Conservation (phyloP, 192 early-diverging fungal species). For the Jimgerdemannia flammicorona region DNA sequence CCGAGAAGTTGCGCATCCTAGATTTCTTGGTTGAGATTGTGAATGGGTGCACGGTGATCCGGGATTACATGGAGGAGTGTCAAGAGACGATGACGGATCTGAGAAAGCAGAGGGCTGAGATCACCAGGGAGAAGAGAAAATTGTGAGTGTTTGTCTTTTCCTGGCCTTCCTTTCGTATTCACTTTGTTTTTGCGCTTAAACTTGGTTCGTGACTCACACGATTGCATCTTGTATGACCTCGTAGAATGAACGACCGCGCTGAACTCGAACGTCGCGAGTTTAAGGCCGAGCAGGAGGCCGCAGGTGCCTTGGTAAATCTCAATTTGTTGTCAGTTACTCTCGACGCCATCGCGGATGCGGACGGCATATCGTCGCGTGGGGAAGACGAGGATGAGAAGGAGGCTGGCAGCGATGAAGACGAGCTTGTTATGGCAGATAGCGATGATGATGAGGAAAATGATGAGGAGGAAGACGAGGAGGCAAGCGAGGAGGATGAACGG, state of each 20-base stretch:
- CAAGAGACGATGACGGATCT: constrained; percentile 66
- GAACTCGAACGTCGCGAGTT: constrained; percentile 32
- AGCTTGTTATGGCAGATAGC: constrained; percentile 11
- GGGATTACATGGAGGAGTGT: constrained; percentile 71
- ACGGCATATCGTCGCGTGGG: neutral
- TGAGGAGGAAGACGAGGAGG: constrained; percentile 29
- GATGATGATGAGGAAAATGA: constrained; percentile 26
- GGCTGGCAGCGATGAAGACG: neutral
- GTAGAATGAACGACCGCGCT: constrained; percentile 24
- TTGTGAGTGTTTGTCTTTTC: constrained; percentile 40
- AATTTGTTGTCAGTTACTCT: constrained; percentile 8
- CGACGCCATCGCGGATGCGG: constrained; percentile 3
- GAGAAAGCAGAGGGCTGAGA: constrained; percentile 71
- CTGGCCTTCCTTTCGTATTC: no score
- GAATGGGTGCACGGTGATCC: constrained; percentile 53
- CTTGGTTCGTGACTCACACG: no score
- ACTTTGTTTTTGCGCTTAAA: no score
- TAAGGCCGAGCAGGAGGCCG: neutral
- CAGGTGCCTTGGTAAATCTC: neutral
- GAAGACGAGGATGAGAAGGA: neutral
- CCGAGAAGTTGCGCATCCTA: constrained; percentile 60
- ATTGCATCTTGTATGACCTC: neutral
- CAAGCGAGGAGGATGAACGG: constrained; percentile 1
- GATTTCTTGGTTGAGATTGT: constrained; percentile 57
- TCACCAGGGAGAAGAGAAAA: constrained; percentile 60